These are phyloP conservation scores for Fallopia convolvulus DNA, from an alignment of 148 eudicot species.

Conservation along the genomic window DNA sequence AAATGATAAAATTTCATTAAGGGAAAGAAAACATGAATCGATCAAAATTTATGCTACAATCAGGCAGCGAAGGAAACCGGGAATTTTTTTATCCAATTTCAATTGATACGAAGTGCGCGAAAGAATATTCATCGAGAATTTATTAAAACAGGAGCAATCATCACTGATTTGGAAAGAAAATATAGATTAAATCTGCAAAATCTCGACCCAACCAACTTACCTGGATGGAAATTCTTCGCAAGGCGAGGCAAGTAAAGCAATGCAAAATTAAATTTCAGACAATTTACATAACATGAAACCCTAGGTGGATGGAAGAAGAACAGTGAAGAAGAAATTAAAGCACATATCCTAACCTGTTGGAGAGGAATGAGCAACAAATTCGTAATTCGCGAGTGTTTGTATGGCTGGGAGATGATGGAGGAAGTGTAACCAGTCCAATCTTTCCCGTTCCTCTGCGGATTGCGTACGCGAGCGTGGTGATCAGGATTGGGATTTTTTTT, in stretches of 20 bases:
- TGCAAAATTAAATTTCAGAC: neutral
- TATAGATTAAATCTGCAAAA: neutral
- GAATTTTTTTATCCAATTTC: neutral
- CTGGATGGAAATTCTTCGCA: neutral
- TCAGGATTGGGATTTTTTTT: neutral
- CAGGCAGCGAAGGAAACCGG: neutral
- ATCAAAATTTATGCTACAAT: neutral
- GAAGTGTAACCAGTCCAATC: neutral
- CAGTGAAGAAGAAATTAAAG: neutral
- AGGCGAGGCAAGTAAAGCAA: neutral
- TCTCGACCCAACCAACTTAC: neutral
- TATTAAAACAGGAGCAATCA: neutral
- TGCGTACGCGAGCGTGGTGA: neutral
- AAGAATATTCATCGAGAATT: neutral
- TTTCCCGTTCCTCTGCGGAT: neutral
- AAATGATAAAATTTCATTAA: neutral
- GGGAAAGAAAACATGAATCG: neutral
- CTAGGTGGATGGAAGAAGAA: neutral
- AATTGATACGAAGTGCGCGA: neutral
- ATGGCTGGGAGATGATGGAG: constrained; percentile 6
- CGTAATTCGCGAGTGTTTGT: neutral
- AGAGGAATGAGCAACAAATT: neutral
- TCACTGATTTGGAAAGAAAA: neutral
- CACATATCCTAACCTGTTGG: neutral
- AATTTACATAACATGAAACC: neutral